Conservation (phyloP, 23 red algal genomes). For the Agarophyton chilense region DNA sequence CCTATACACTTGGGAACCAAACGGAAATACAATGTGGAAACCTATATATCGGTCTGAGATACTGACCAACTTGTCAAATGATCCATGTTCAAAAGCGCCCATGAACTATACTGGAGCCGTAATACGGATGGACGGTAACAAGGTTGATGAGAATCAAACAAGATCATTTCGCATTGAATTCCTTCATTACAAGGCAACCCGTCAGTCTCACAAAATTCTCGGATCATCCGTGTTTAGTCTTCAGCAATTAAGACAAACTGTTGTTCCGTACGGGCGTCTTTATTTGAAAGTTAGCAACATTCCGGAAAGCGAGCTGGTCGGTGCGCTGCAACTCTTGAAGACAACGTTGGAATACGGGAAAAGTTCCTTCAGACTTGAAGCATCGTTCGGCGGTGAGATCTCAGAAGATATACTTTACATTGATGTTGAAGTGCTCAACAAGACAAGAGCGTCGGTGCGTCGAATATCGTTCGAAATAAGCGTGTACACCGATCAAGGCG, state of each 20-base stretch:
- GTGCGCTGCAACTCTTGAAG: background rate
- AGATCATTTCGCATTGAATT: conserved; percentile 49
- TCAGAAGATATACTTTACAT: conserved; percentile 30
- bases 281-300: conserved; percentile 19
- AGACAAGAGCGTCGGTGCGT: background rate
- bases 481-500: conserved; percentile 5
- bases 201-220: conserved; percentile 21
- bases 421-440: conserved; percentile 10
- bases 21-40: conserved; percentile 20
- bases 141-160: background rate
- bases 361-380: conserved; percentile 21
- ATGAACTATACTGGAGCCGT: conserved; percentile 46
- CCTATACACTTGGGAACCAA: conserved; percentile 28
- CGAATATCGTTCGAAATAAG: conserved; percentile 12
- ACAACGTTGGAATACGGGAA: background rate
- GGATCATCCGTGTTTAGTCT: conserved; percentile 16
- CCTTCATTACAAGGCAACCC: conserved; percentile 46
- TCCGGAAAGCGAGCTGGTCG: conserved; percentile 19
- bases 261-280: background rate
- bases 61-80: background rate
- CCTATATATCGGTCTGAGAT: conserved; percentile 52
- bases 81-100: conserved; percentile 2
- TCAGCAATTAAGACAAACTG: conserved; percentile 24
- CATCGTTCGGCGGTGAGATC: conserved; percentile 44
- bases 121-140: conserved; percentile 14